Evolutionary conservation across 2,329 filamentous ascomycete species (phyloP), one percentile per base, ranked within the genome.

Genomic region (Hymenoscyphus occultus): DNA sequence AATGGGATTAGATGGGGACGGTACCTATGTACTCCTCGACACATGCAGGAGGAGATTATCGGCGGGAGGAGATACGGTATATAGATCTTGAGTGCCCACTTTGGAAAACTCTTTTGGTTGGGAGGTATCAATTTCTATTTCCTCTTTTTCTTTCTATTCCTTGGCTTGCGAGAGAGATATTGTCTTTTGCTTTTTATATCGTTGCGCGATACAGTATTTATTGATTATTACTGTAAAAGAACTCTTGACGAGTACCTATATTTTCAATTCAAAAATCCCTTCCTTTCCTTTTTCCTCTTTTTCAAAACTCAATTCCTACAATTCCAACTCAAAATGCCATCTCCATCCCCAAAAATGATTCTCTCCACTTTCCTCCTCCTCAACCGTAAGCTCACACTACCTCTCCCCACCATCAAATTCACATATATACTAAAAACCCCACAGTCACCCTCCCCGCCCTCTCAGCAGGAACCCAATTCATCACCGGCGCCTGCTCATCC

Each of bases 401-500:
- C 10, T 45, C 22, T 51, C 28, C 14, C 59, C 19, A 14, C 13
- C 14, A 5, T 14, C 31, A 5, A 51, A 28, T 28, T 28, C 22
- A 35, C 59, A 35, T 51, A 13, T 10, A 28, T 54, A 32, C 31
- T 61, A 54, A 61, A 16, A 13, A 51, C 3, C 10, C 5, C 16
- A 51, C 10, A 54, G 54, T 65, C 39, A 22, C 59, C 32, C 42
- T 62, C 39, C 59, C 56, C 39, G 56, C 59, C n/a, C 42, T 59
- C 32, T 32, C 64, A 22, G n/a, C 28, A 22, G 65, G 65, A 22
- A 64, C 59, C 32, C 60, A 65, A 61, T 67, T 67, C 59, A 64
- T 64, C 48, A 64, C 62, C 58, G 58, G 48, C 9, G 13, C 45
- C 19, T 68, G 67, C 45, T 65, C 59, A 14, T 58, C 42, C 14